These are phyloP conservation scores for Calonectria pseudoturangicola DNA, from an alignment of 2,329 filamentous ascomycete species.

Conservation along the genomic window DNA sequence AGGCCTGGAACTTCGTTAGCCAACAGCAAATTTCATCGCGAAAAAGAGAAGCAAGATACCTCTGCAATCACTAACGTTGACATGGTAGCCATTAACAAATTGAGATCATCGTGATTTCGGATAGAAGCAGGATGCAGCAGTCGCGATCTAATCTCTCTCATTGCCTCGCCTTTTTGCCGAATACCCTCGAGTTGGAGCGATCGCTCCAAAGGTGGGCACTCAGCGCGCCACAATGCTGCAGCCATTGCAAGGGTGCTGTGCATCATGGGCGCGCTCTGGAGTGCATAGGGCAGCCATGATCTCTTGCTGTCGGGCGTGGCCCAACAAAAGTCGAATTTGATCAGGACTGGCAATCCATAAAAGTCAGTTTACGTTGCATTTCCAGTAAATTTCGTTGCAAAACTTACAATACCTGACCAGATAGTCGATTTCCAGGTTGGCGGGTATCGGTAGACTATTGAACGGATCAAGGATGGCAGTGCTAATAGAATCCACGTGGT, in stretches of 20 bases:
- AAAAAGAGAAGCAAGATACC: background rate
- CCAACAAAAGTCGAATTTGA: constrained; percentile 8
- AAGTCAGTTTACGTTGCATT: background rate
- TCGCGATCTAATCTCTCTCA: background rate
- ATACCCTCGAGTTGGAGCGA: constrained; percentile 23
- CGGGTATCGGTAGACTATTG: constrained; percentile 20
- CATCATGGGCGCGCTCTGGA: constrained; percentile 29
- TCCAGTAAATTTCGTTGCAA: background rate
- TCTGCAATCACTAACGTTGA: constrained; percentile 25
- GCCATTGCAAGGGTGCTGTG: constrained; percentile 35
- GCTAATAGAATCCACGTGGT: background rate
- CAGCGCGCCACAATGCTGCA: constrained; percentile 15
- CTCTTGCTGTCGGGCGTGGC: constrained; percentile 4
- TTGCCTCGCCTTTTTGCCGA: constrained; percentile 24
- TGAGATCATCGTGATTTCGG: background rate
- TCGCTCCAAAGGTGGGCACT: background rate
- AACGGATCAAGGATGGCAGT: constrained; percentile 20
- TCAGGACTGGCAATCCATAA: background rate
- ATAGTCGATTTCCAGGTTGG: constrained; percentile 21
- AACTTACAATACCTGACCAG: constrained; percentile 23
- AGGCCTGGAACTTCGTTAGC: constrained; percentile 5
- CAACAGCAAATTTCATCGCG: background rate
- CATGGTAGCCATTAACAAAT: constrained; percentile 24
- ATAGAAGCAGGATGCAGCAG: background rate
- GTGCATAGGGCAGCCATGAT: constrained; percentile 24